A percentile compares a stretch with the other conserved stretches of the same genome.
Conservation (phyloP, 192 early-diverging fungal genomes). For the Rhizophagus prolifer region DNA sequence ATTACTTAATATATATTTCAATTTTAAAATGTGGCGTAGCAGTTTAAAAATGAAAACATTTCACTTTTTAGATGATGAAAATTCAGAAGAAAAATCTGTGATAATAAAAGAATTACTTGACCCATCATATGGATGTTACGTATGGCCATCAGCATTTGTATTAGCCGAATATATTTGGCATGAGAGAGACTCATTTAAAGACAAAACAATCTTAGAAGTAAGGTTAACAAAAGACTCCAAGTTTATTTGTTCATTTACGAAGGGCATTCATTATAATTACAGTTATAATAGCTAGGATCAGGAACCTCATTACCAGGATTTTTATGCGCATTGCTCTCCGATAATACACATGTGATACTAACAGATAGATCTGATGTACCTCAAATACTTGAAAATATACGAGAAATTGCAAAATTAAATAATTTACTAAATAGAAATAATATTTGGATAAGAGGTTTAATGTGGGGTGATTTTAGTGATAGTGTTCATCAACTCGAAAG, state of each 20-base stretch:
- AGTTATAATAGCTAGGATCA: slow-evolving; percentile 52
- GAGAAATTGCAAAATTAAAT: slow-evolving; percentile 37
- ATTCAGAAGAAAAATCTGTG: not conserved
- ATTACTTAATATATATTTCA: no score
- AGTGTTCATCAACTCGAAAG: not conserved
- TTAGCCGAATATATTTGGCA: slow-evolving; percentile 59
- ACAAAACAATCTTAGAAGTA: slow-evolving; percentile 42
- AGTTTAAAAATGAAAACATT: not conserved
- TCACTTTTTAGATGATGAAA: not conserved
- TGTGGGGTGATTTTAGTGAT: slow-evolving; percentile 48
- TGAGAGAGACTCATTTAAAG: slow-evolving; percentile 35
- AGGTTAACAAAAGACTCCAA: not conserved
- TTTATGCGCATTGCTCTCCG: slow-evolving; percentile 35
- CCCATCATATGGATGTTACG: slow-evolving; percentile 60
- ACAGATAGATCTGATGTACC: slow-evolving; percentile 45
- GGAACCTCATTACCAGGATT: slow-evolving; percentile 70
- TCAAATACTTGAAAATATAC: slow-evolving; percentile 42
- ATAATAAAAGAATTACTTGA: slow-evolving; percentile 39
- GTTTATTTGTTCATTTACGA: not conserved
- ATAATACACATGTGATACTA: slow-evolving; percentile 36
- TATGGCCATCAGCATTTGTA: slow-evolving; percentile 74
- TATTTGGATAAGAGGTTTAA: slow-evolving; percentile 44
- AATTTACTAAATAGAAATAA: slow-evolving; percentile 20
- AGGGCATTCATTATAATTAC: not conserved
- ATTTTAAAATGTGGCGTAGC: no score